phyloP scores from a whole-genome alignment of 495 filamentous ascomycete genomes.

The Penicillium taxi region DNA sequence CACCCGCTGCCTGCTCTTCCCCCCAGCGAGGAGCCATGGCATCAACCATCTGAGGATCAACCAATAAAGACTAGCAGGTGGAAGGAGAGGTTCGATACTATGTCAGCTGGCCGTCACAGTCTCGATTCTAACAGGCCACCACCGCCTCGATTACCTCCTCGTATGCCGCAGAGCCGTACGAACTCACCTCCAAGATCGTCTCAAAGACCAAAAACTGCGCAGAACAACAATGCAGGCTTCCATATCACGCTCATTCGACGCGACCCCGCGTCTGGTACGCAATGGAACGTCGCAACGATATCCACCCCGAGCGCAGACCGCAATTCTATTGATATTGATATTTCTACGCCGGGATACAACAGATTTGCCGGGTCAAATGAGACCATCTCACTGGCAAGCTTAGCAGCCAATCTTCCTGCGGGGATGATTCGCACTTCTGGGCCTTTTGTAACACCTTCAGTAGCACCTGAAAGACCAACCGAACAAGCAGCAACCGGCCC shows the following conservation, averaged over 20 bases:
- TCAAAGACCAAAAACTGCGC: neutral
- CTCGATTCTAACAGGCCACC: slow-evolving; percentile 28
- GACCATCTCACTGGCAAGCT: slow-evolving; percentile 22
- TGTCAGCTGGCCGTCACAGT: slow-evolving; percentile 24
- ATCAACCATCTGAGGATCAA: slow-evolving; percentile 5
- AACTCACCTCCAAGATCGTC: slow-evolving; percentile 16
- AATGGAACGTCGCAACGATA: slow-evolving; percentile 85
- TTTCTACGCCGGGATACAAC: slow-evolving; percentile 53
- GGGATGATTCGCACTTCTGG: slow-evolving; percentile 12
- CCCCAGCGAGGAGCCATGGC: slow-evolving; percentile 17
- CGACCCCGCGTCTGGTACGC: slow-evolving; percentile 66
- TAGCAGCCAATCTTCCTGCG: slow-evolving; percentile 26
- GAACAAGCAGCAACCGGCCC: slow-evolving; percentile 19
- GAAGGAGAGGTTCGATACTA: slow-evolving; percentile 21
- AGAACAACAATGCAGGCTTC: slow-evolving; percentile 26
- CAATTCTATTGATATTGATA: slow-evolving; percentile 49
- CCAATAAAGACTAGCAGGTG: slow-evolving; percentile 23
- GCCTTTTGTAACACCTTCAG: slow-evolving; percentile 3
- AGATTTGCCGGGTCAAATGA: slow-evolving; percentile 45
- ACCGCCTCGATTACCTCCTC: slow-evolving; percentile 31
- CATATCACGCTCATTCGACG: slow-evolving; percentile 85
- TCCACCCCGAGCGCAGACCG: slow-evolving; percentile 33
- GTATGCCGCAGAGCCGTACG: slow-evolving; percentile 18
- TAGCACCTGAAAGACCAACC: slow-evolving; percentile 8
- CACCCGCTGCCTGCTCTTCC: slow-evolving; percentile 29